These are phyloP conservation scores for Coleophoma eucalyptorum DNA, from an alignment of 2,329 filamentous ascomycete genomes.

Conservation along the genomic window DNA sequence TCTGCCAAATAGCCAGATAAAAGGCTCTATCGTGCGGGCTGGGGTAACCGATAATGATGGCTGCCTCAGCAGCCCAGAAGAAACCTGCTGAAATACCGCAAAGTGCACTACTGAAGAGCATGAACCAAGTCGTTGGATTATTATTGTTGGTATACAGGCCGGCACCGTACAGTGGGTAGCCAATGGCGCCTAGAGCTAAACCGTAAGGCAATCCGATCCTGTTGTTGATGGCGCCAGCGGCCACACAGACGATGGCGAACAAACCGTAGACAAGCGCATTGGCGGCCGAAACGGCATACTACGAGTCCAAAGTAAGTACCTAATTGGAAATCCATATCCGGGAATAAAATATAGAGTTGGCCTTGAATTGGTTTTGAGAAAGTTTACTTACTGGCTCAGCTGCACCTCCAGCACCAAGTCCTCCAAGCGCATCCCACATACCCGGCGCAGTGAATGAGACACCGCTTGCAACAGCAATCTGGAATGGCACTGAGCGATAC, in stretches of 20 bases:
- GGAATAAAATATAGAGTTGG: too few relatives aligned
- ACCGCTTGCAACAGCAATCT: constrained; percentile 34
- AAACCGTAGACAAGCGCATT: constrained; percentile 42
- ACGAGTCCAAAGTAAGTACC: too few relatives aligned
- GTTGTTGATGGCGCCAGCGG: constrained; percentile 33
- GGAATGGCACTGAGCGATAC: constrained; percentile 18
- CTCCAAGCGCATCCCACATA: constrained; percentile 39
- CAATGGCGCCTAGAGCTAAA: constrained; percentile 37
- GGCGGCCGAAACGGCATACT: constrained; percentile 36
- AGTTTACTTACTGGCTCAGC: constrained; percentile 25
- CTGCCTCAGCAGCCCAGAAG: constrained; percentile 37
- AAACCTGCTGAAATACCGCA: constrained; percentile 36
- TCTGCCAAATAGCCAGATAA: constrained; percentile 32
- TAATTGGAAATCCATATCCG: too few relatives aligned
- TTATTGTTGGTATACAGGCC: constrained; percentile 35
- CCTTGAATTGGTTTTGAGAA: too few relatives aligned
- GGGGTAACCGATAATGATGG: constrained; percentile 36
- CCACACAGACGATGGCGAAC: constrained; percentile 39
- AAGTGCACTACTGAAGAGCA: constrained; percentile 32
- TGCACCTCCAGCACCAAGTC: constrained; percentile 37
- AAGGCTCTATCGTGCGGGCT: constrained; percentile 19
- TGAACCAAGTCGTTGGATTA: constrained; percentile 33
- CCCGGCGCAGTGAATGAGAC: constrained; percentile 37
- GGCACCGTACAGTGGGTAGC: constrained; percentile 36
- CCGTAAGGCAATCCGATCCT: constrained; percentile 33